Evolutionary conservation across 208 protist species (phyloP).

Genomic region (Trypanosomatidae sp.): DNA sequence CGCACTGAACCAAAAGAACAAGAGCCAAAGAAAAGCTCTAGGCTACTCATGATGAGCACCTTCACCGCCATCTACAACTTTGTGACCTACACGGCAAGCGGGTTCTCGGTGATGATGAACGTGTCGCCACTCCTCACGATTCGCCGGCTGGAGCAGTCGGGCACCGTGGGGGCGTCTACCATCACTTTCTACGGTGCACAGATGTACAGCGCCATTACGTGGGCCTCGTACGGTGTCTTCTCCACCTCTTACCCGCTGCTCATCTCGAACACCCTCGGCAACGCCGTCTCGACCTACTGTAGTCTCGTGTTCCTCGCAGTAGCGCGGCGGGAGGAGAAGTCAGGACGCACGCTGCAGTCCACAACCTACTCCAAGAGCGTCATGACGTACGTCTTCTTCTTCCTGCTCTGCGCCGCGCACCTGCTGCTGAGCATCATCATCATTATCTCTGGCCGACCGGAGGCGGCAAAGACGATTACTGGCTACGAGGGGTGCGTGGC

Average conservation of each 20-base stretch:
- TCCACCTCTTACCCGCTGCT: constrained; percentile 38
- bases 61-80: constrained; percentile 36
- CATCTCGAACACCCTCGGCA: constrained; percentile 53
- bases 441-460: constrained; percentile 25
- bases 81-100: constrained; percentile 46
- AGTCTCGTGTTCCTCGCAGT: constrained; percentile 55
- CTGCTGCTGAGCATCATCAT: constrained; percentile 34
- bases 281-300: constrained; percentile 57
- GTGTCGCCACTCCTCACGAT: constrained; percentile 47
- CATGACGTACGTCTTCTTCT: constrained; percentile 39
- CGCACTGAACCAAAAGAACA: not conserved
- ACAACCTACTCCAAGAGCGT: constrained; percentile 58
- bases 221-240: constrained; percentile 62
- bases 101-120: constrained; percentile 55
- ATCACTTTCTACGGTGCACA: constrained; percentile 65
- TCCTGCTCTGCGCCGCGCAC: constrained; percentile 26
- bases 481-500: constrained; percentile 47
- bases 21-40: not conserved
- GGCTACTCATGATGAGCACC: constrained; percentile 16
- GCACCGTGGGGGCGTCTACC: constrained; percentile 50
- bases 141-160: constrained; percentile 40
- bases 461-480: constrained; percentile 30
- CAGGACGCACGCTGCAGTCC: constrained; percentile 36
- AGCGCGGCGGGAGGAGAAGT: constrained; percentile 49
- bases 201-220: constrained; percentile 50